Conservation (phyloP, 371 early-diverging fungal genomes). For the Capillidium rhysosporum region DNA sequence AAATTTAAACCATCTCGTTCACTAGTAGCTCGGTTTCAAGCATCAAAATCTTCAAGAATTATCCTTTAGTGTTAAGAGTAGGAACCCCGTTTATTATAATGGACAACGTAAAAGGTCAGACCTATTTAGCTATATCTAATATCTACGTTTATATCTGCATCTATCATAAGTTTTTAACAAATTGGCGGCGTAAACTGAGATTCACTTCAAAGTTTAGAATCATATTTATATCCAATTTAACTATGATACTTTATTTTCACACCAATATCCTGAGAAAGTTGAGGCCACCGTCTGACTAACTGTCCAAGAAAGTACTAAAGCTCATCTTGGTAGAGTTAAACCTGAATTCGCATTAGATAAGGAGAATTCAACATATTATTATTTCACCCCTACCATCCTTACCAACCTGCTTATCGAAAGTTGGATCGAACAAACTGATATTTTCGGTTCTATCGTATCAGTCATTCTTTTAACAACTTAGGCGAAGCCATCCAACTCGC, state of each 20-base stretch:
- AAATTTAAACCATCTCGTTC: conserved; percentile 46
- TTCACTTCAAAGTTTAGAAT: conserved; percentile 35
- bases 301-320: conserved; percentile 32
- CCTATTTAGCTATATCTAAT: conserved; percentile 34
- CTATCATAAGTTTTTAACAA: conserved; percentile 28
- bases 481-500: conserved; percentile 44
- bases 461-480: conserved; percentile 45
- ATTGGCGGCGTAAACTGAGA: conserved; percentile 17
- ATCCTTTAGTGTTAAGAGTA: conserved; percentile 49
- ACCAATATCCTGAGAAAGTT: conserved; percentile 45
- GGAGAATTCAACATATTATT: conserved; percentile 25
- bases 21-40: conserved; percentile 35
- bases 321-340: conserved; percentile 23
- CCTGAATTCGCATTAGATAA: background rate
- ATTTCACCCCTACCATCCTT: conserved; percentile 44
- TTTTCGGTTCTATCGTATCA: conserved; percentile 61
- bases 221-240: conserved; percentile 24
- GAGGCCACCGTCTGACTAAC: conserved; percentile 37
- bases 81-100: conserved; percentile 60
- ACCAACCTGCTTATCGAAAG: conserved; percentile 15
- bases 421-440: conserved; percentile 35
- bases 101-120: conserved; percentile 48
- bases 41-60: conserved; percentile 34
- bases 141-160: conserved; percentile 41
- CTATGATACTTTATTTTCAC: conserved; percentile 35